A percentile compares a stretch with the other conserved stretches of the same genome.
Evolutionary conservation across 1,284 basidiomycete species (phyloP).

Genomic region (Sporisorium iseilematis-ciliati): DNA sequence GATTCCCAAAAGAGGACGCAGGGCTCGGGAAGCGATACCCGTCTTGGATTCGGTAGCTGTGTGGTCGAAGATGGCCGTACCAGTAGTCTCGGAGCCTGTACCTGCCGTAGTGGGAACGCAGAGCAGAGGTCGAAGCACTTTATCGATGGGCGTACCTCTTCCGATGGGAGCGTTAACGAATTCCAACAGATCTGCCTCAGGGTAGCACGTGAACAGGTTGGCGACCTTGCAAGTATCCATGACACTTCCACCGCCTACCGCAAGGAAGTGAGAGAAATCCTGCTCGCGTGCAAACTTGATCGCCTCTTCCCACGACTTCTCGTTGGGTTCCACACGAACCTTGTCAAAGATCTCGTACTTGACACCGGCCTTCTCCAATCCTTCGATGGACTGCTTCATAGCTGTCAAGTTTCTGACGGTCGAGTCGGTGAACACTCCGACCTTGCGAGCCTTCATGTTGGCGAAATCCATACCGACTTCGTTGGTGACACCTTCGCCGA

Average conservation of each 20-base stretch:
- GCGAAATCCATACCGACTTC: conserved; percentile 95
- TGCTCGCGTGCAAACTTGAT: conserved; percentile 87
- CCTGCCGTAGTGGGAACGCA: conserved; percentile 96
- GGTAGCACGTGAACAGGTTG: conserved; percentile 84
- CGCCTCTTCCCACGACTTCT: conserved; percentile 78
- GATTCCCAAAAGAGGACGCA: conserved; percentile 90
- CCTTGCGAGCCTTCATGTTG: conserved; percentile 73
- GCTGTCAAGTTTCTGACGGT: conserved; percentile 84
- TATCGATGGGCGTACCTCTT: conserved; percentile 85
- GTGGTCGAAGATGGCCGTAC: conserved; percentile 95
- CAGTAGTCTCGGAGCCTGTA: conserved; percentile 88
- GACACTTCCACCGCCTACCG: conserved; percentile 90
- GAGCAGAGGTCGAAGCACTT: conserved; percentile 84
- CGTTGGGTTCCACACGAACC: conserved; percentile 90
- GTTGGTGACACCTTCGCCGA: conserved; percentile 69
- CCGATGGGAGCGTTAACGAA: conserved; percentile 97
- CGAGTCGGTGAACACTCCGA: conserved; percentile 92
- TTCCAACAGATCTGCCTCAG: conserved; percentile 86
- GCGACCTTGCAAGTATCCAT: conserved; percentile 94
- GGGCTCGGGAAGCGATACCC: conserved; percentile 89
- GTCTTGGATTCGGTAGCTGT: conserved; percentile 83
- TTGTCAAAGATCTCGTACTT: conserved; percentile 87
- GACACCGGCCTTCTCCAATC: conserved; percentile 80
- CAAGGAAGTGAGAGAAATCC: conserved; percentile 83
- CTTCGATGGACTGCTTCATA: conserved; percentile 84